Evolutionary conservation across 768 basidiomycete species (phyloP).

Genomic region (Termitomyces sp.): DNA sequence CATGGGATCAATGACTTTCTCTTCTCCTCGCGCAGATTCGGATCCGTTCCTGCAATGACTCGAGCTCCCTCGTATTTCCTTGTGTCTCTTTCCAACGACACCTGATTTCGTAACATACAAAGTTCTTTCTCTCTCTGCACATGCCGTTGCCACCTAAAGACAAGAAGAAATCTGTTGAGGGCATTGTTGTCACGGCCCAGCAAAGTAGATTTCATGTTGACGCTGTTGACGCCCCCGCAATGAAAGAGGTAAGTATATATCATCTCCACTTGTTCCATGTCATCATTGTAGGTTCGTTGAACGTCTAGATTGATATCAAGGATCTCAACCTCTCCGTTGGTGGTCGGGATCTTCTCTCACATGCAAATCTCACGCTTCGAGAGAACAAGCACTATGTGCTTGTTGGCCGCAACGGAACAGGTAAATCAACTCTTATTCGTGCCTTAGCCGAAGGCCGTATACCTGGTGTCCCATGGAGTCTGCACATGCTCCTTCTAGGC

Average conservation of each 20-base stretch:
- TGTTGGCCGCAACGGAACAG: conserved; percentile 53
- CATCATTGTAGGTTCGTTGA: background rate
- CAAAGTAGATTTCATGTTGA: conserved; percentile 48
- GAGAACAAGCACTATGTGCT: conserved; percentile 48
- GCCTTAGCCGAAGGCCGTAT: conserved; percentile 41
- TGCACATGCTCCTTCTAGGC: conserved; percentile 41
- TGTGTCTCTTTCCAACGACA: background rate
- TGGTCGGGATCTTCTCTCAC: conserved; percentile 45
- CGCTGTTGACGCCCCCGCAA: conserved; percentile 32
- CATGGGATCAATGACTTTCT: no score
- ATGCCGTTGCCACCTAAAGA: conserved; percentile 14
- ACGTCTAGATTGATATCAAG: conserved; percentile 42
- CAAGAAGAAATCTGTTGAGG: conserved; percentile 7
- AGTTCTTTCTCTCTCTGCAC: background rate
- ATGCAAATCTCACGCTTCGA: conserved; percentile 50
- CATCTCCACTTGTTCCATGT: background rate
- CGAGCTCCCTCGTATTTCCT: background rate
- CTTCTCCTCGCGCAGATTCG: background rate
- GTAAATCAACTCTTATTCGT: conserved; percentile 44
- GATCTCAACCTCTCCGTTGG: conserved; percentile 50
- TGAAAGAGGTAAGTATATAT: conserved; percentile 17
- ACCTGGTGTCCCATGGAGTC: conserved; percentile 39
- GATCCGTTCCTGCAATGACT: background rate
- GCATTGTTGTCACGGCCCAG: conserved; percentile 39
- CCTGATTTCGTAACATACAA: no score